Percentiles rank a stretch among this genome's conserved stretches.
These are phyloP conservation scores for Geranomyces variabilis DNA, from an alignment of 192 early-diverging fungal genomes.

Conservation along the genomic window DNA sequence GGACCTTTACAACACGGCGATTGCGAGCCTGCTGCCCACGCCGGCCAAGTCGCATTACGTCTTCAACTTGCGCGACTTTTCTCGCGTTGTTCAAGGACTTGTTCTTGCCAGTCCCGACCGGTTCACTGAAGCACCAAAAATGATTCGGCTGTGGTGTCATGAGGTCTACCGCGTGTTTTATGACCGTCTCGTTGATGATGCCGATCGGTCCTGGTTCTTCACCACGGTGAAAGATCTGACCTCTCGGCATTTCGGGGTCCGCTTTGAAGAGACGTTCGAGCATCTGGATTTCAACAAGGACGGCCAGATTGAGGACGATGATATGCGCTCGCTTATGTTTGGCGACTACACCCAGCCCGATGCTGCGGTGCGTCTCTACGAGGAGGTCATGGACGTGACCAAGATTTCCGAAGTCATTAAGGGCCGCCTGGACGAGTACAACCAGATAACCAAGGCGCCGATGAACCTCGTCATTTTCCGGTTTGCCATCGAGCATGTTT, in stretches of 20 bases:
- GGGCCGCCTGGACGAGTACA: constrained; percentile 60
- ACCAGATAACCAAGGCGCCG: constrained; percentile 57
- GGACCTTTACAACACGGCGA: constrained; percentile 56
- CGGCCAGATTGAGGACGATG: constrained; percentile 60
- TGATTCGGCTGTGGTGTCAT: constrained; percentile 62
- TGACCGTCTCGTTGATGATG: constrained; percentile 61
- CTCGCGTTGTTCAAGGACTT: constrained; percentile 61
- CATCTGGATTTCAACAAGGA: constrained; percentile 58
- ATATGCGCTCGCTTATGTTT: constrained; percentile 65
- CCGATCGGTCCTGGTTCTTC: constrained; percentile 60
- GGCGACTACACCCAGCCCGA: constrained; percentile 60
- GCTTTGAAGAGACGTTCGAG: constrained; percentile 53
- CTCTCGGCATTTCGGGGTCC: constrained; percentile 45
- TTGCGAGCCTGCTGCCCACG: constrained; percentile 59
- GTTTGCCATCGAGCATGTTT: constrained; percentile 65
- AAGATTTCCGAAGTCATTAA: constrained; percentile 57
- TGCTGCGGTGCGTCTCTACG: constrained; percentile 51
- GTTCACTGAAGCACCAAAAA: constrained; percentile 48
- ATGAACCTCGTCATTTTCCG: constrained; percentile 67
- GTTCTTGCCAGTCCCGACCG: constrained; percentile 52
- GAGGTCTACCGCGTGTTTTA: constrained; percentile 64
- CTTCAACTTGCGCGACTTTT: constrained; percentile 64
- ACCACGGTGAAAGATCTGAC: constrained; percentile 50
- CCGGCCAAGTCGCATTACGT: constrained; percentile 64
- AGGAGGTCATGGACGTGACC: constrained; percentile 52